These are phyloP conservation scores for Xylaria sp. DNA, from an alignment of 2,329 filamentous ascomycete species.

Conservation along the genomic window DNA sequence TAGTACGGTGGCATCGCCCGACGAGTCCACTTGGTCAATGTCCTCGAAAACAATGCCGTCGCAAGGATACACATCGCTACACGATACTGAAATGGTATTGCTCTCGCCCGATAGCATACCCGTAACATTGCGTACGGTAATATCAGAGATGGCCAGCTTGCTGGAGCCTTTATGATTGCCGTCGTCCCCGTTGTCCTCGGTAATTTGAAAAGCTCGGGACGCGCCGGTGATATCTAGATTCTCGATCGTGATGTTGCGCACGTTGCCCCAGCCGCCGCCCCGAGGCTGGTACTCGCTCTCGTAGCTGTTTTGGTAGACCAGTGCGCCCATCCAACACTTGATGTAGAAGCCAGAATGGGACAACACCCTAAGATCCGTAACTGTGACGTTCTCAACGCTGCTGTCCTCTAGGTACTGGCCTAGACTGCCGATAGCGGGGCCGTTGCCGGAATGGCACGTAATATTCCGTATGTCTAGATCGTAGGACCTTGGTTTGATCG, in stretches of 20 bases:
- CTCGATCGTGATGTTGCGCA: constrained; percentile 61
- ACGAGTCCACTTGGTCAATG: constrained; percentile 11
- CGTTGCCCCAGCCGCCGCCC: constrained; percentile 64
- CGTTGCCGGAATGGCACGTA: constrained; percentile 63
- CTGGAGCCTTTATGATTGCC: constrained; percentile 59
- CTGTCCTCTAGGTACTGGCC: constrained; percentile 67
- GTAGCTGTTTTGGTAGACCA: constrained; percentile 59
- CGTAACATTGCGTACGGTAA: constrained; percentile 63
- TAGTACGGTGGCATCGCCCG: constrained; percentile 1
- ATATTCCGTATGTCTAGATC: constrained; percentile 61
- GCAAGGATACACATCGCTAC: constrained; percentile 61
- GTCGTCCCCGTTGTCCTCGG: constrained; percentile 62
- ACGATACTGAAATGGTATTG: constrained; percentile 57
- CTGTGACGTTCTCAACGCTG: constrained; percentile 60
- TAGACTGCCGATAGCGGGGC: constrained; percentile 65
- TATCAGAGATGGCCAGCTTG: constrained; percentile 61
- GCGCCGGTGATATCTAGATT: constrained; percentile 63
- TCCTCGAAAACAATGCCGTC: constrained; percentile 40
- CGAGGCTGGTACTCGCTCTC: constrained; percentile 60
- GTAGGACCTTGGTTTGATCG: constrained; percentile 66
- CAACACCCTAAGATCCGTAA: constrained; percentile 59
- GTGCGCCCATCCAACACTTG: constrained; percentile 66
- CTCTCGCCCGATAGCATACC: constrained; percentile 56
- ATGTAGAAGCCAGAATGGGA: constrained; percentile 65
- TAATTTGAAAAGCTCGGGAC: constrained; percentile 56